Conservation (phyloP, 306 rosid genomes). For the Gastrolobium bilobum region DNA sequence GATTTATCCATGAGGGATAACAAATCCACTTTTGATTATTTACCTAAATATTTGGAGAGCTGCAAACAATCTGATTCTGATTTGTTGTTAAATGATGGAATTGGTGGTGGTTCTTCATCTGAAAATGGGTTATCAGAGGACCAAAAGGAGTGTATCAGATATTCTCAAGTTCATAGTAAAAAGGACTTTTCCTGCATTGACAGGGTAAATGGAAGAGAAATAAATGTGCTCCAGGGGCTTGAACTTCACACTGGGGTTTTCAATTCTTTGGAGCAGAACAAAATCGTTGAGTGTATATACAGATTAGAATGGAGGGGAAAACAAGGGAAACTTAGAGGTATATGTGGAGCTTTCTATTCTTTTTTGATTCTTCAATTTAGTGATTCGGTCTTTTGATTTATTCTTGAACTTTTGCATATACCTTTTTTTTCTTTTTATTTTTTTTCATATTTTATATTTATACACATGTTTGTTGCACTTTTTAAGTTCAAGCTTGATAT, state of each 20-base stretch:
- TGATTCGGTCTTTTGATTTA: conserved; percentile 23
- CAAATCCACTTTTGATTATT: background rate
- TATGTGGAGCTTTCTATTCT: background rate
- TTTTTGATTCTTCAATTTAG: conserved; percentile 16
- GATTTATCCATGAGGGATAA: background rate
- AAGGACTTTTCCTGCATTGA: conserved; percentile 49
- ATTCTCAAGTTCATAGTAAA: conserved; percentile 41
- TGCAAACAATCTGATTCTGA: conserved; percentile 42
- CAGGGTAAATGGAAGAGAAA: conserved; percentile 40
- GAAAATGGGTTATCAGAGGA: conserved; percentile 46
- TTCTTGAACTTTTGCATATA: background rate
- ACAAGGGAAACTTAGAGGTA: conserved; percentile 63
- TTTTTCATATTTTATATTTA: background rate
- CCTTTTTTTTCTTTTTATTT: background rate
- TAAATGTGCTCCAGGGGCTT: conserved; percentile 61
- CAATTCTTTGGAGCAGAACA: conserved; percentile 54
- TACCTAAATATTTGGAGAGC: background rate
- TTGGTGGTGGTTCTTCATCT: conserved; percentile 38
- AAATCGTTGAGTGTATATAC: conserved; percentile 56
- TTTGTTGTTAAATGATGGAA: conserved; percentile 47
- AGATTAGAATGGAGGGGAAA: conserved; percentile 57
- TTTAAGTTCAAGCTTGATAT: background rate
- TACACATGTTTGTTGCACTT: conserved; percentile 4
- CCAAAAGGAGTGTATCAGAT: conserved; percentile 48
- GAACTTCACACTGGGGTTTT: conserved; percentile 65